Conservation (phyloP, 108 stramenopile genomes). For the Craspedostauros australis region DNA sequence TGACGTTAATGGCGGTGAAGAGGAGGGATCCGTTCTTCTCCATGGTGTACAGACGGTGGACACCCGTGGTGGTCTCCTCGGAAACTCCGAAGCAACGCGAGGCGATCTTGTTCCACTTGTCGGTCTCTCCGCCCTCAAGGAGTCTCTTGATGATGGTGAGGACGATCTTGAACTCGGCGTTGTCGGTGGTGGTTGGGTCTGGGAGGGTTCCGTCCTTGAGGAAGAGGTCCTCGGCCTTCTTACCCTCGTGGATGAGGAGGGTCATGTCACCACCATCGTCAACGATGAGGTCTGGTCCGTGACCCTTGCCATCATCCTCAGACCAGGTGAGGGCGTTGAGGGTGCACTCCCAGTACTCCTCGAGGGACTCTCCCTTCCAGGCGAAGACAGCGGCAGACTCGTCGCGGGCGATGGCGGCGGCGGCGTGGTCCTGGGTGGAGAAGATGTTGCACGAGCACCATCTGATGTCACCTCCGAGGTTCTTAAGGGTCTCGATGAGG, state of each 20-base stretch:
- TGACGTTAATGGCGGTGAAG: conserved; percentile 99
- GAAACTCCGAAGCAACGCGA: conserved; percentile 93
- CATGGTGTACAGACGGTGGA: conserved; percentile 99
- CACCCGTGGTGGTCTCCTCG: conserved; percentile 99
- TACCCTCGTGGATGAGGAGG: conserved; percentile 99
- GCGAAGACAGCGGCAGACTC: conserved; percentile 98
- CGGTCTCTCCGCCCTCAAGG: conserved; percentile 89
- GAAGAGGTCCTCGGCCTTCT: conserved; percentile 97
- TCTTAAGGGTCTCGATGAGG: conserved; percentile 97
- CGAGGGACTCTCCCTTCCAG: conserved; percentile 99
- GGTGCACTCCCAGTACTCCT: conserved; percentile 99
- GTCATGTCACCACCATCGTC: conserved; percentile 99
- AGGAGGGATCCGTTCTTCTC: conserved; percentile 95
- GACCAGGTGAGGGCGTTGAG: conserved; percentile 95
- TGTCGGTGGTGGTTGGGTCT: conserved; percentile 95
- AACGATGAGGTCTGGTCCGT: conserved; percentile 97
- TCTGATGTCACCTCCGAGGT: conserved; percentile 95
- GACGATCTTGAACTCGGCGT: conserved; percentile 99
- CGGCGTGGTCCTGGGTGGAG: conserved; percentile 99
- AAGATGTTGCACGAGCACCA: conserved; percentile 99
- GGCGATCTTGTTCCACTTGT: conserved; percentile 98
- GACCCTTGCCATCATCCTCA: conserved; percentile 97
- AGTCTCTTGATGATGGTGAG: conserved; percentile 96
- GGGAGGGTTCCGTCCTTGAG: conserved; percentile 96
- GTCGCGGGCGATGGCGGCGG: conserved; percentile 98